Percentiles rank a stretch among this genome's conserved stretches.
Conservation (phyloP, 2,329 filamentous ascomycete genomes). For the Aureobasidium mangrovei region DNA sequence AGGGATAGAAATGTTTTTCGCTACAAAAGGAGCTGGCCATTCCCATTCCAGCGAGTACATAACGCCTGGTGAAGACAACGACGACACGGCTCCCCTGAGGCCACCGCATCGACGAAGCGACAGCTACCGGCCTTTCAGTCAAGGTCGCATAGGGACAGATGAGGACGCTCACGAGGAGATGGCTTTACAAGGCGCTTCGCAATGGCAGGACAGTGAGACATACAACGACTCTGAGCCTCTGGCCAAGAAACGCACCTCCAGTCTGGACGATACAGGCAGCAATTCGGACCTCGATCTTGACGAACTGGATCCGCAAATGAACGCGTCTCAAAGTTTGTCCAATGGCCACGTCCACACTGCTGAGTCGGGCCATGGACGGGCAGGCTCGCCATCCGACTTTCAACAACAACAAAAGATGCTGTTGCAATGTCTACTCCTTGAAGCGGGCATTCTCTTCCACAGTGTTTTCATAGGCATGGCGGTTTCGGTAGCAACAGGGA, state of each 20-base stretch:
- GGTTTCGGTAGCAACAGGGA: conserved; percentile 57
- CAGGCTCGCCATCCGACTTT: conserved; percentile 6
- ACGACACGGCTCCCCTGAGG: background rate
- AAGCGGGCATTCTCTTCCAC: conserved; percentile 72
- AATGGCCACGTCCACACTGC: background rate
- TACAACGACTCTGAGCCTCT: background rate
- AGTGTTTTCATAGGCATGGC: conserved; percentile 70
- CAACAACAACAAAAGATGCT: conserved; percentile 53
- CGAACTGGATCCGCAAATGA: conserved; percentile 24
- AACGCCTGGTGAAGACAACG: conserved; percentile 22
- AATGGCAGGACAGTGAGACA: background rate
- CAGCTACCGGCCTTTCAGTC: conserved; percentile 23
- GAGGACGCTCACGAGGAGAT: background rate
- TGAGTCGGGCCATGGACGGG: background rate
- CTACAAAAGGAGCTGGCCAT: conserved; percentile 56
- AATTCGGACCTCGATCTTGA: conserved; percentile 25
- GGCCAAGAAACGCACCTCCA: background rate
- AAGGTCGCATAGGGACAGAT: conserved; percentile 18
- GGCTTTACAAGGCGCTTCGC: conserved; percentile 5
- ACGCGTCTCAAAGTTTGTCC: conserved; percentile 7
- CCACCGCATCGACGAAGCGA: conserved; percentile 14
- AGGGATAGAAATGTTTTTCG: conserved; percentile 80
- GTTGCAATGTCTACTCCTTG: conserved; percentile 64
- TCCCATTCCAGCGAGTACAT: conserved; percentile 48
- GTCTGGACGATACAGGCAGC: conserved; percentile 16